Percentiles rank a stretch among this genome's conserved stretches.
Conservation (phyloP, 1,284 basidiomycete species). For the Ceratobasidium sp. region DNA sequence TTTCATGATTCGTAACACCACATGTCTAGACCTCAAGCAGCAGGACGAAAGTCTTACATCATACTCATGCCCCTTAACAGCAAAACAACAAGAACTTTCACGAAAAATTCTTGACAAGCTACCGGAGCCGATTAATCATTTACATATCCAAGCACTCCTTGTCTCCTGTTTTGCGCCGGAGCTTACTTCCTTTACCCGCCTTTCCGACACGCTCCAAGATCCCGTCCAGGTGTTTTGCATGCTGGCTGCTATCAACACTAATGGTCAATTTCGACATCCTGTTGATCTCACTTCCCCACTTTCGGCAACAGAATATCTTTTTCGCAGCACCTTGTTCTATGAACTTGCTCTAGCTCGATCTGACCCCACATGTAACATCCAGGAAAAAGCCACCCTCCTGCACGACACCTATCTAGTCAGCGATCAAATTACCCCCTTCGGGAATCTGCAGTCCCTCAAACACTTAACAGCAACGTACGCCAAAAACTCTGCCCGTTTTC, state of each 20-base stretch:
- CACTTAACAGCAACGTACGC: not conserved
- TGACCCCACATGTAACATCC: not conserved
- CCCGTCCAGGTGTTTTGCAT: not conserved
- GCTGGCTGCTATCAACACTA: not conserved
- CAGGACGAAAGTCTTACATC: not conserved
- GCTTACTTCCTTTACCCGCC: not conserved
- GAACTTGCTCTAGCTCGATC: not conserved
- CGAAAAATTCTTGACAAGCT: not conserved
- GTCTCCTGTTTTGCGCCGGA: not conserved
- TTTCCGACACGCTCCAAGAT: not conserved
- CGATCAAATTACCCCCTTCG: not conserved
- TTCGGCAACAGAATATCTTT: not conserved
- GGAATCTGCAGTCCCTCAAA: not conserved
- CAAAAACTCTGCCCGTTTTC: not conserved
- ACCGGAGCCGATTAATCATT: not conserved
- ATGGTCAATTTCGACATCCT: not conserved
- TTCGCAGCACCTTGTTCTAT: not conserved
- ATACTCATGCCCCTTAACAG: not conserved
- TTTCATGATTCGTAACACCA: not conserved
- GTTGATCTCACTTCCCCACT: not conserved
- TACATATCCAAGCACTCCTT: not conserved
- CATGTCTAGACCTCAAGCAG: not conserved
- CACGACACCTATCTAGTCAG: not conserved
- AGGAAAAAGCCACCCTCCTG: not conserved
- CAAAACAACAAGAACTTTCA: not conserved